Evolutionary conservation across 2,329 filamentous ascomycete genomes (phyloP), one percentile per base, ranked within the genome.

Genomic region (Sclerotinia nivalis): DNA sequence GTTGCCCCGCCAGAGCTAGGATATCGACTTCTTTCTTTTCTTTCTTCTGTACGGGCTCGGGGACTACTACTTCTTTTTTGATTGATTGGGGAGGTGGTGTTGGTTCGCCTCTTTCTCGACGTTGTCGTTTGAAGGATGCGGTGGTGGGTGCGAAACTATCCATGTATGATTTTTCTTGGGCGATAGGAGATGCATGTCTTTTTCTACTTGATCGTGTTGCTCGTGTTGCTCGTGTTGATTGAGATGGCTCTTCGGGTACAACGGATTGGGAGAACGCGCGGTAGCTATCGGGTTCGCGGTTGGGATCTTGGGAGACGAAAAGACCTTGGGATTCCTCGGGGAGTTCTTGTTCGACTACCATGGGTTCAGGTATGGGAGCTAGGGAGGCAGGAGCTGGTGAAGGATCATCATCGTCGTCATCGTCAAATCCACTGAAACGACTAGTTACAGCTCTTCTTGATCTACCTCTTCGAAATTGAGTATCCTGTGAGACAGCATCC

Each of bases 341-440:
- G 7, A 25, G 3, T 22, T 65, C 34, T 74, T 89, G 86, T 0
- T 87, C 85, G 5, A 89, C 85, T 69, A 89, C 89, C 20, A 89
- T 79, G 2, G 84, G 83, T 60, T 82, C 74, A 0, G 73, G 75
- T 55, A 73, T 71, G 28, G 69, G 68, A 43, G 75, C 74, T 4
- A 58, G 70, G 28, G 64, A 68, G 25, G 67, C n/a, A 7, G 66
- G 37, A 40, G 65, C 54, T 18, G 40, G 10, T 18, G 62, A n/a
- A 20, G 43, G 52, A 15, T 49, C 62, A 25, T 75, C 74, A 66
- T 82, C 84, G 71, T 86, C 88, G 71, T 86, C 88, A 73, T 88
- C 86, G 72, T 89, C 91, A 71, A 96, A 96, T 0, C 90, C 89
- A 58, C 89, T 92, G 80, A 97, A 96, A 1, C 89, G 84, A 77